These are phyloP conservation scores for Kazachstania taianensis DNA, from an alignment of 805 yeast species.

Conservation along the genomic window DNA sequence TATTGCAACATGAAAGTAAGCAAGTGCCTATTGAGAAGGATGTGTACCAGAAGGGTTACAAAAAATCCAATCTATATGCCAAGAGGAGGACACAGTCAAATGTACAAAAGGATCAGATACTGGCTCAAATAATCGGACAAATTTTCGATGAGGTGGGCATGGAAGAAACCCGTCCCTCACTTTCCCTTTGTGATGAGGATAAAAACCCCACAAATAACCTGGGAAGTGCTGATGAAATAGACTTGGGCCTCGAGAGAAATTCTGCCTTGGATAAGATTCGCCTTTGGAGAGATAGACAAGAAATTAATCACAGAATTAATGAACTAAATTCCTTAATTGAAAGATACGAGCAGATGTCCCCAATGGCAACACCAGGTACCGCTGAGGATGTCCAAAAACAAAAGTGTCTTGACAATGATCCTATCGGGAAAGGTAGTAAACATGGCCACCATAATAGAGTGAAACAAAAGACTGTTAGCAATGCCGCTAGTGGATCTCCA, in stretches of 20 bases:
- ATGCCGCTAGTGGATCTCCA: neutral
- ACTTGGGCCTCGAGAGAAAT: neutral
- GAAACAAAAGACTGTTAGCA: neutral
- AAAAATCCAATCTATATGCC: neutral
- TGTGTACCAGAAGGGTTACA: neutral
- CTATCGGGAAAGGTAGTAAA: neutral
- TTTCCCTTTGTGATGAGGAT: no score
- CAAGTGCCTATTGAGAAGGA: neutral
- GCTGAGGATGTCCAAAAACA: neutral
- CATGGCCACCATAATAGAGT: neutral
- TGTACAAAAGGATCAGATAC: constrained; percentile 2
- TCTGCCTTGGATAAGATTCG: constrained; percentile 3
- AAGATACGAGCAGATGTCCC: constrained; percentile 5
- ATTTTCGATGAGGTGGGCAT: constrained; percentile 1
- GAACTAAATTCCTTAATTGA: constrained; percentile 7
- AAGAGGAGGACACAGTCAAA: neutral
- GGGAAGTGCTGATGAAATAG: neutral
- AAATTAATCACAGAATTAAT: constrained; percentile 6
- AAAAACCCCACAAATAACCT: neutral
- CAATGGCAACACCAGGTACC: constrained; percentile 4
- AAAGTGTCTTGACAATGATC: neutral
- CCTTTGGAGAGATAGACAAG: constrained; percentile 4
- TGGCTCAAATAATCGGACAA: constrained; percentile 3
- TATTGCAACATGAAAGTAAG: neutral
- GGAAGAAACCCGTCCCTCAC: no score